These are phyloP conservation scores for Gossypium schwendimanii DNA, from an alignment of 441 rosid genomes.

Conservation along the genomic window DNA sequence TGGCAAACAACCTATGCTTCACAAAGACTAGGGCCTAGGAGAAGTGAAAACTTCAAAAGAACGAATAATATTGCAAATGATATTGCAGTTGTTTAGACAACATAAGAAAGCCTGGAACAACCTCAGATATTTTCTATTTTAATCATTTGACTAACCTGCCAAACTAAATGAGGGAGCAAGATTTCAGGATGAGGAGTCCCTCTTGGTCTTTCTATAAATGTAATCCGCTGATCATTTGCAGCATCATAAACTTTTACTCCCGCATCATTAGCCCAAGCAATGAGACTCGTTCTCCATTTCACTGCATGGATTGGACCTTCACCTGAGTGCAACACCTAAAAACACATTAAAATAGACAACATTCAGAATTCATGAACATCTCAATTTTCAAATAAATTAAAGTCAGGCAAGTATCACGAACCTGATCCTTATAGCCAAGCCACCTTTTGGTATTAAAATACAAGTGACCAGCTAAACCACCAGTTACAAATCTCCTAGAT, in stretches of 20 bases:
- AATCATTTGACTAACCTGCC: constrained; percentile 70
- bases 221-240: constrained; percentile 78
- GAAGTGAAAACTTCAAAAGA: neutral
- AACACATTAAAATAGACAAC: constrained; percentile 8
- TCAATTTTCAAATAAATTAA: neutral
- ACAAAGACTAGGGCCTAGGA: neutral
- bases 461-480: constrained; percentile 94
- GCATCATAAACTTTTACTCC: constrained; percentile 98
- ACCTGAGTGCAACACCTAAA: constrained; percentile 90
- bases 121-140: neutral
- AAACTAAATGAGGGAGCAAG: constrained; percentile 89
- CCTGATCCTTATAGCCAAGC: constrained; percentile 89
- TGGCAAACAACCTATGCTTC: constrained; percentile 1
- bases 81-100: neutral
- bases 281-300: constrained; percentile 85
- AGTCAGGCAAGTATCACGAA: constrained; percentile 22
- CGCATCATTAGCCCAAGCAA: constrained; percentile 98
- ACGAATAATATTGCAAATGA: neutral
- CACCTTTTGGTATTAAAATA: constrained; percentile 80
- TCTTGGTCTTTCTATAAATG: constrained; percentile 88
- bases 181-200: constrained; percentile 91
- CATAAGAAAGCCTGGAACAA: neutral
- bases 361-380: constrained; percentile 14
- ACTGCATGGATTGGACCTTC: constrained; percentile 96
- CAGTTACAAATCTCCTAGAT: constrained; percentile 81